These are phyloP conservation scores for Naganishia friedmannii DNA, from an alignment of 768 basidiomycete species.

Conservation along the genomic window DNA sequence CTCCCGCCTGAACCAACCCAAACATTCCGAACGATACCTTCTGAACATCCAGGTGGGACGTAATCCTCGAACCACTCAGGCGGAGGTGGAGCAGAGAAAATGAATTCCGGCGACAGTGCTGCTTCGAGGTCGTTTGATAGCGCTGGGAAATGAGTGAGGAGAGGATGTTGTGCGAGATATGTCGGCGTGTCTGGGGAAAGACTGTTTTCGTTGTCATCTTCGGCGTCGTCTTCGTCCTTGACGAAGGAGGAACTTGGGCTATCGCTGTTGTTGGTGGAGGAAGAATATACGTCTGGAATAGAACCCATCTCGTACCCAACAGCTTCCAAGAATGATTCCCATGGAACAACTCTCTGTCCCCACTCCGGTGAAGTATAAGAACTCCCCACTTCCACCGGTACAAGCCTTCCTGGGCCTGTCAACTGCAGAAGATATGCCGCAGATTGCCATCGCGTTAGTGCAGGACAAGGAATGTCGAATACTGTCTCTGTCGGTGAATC, in stretches of 20 bases:
- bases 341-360: constrained; percentile 73
- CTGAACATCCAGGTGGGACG: constrained; percentile 62
- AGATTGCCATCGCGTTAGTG: constrained; percentile 70
- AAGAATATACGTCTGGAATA: not conserved
- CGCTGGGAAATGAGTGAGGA: constrained; percentile 77
- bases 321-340: constrained; percentile 67
- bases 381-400: constrained; percentile 83
- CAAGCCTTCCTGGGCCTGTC: constrained; percentile 75
- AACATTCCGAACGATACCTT: constrained; percentile 47
- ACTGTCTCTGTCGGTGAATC: constrained; percentile 2
- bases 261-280: not conserved
- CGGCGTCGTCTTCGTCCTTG: not conserved
- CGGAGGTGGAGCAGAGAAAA: constrained; percentile 63
- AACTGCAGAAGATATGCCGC: constrained; percentile 65
- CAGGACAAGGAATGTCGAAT: constrained; percentile 63
- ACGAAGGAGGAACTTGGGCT: not conserved
- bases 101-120: constrained; percentile 73
- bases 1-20: constrained; percentile 56
- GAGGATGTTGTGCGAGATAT: constrained; percentile 88
- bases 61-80: constrained; percentile 59
- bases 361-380: constrained; percentile 79
- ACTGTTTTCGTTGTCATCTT: not conserved
- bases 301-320: constrained; percentile 47
- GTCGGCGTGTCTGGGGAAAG: not conserved
- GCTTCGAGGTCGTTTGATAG: constrained; percentile 66